These are phyloP conservation scores for Ganoderma meredithae DNA, from an alignment of 1,284 basidiomycete genomes.

Conservation along the genomic window DNA sequence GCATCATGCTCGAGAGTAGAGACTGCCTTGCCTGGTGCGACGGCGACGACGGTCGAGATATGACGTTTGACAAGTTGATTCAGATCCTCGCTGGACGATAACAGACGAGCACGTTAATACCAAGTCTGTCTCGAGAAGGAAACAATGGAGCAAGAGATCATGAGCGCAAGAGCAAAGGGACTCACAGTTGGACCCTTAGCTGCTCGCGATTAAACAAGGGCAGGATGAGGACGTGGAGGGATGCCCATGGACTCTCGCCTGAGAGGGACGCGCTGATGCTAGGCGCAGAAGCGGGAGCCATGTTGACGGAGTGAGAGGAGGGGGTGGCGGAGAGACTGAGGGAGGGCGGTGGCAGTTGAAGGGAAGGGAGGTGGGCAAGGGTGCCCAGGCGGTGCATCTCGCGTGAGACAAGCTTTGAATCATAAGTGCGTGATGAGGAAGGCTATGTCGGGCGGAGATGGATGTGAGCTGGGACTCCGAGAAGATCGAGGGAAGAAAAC, in stretches of 20 bases:
- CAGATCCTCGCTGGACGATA: constrained; percentile 77
- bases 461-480: constrained; percentile 6
- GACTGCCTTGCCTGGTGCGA: constrained; percentile 69
- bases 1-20: constrained; percentile 81
- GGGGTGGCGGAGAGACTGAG: constrained; percentile 44
- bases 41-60: constrained; percentile 72
- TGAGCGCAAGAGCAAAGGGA: constrained; percentile 12
- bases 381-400: constrained; percentile 82
- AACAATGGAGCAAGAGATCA: not conserved
- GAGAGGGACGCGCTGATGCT: constrained; percentile 27
- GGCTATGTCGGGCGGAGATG: constrained; percentile 35
- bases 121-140: not conserved
- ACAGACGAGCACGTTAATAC: not conserved
- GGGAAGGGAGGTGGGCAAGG: constrained; percentile 54
- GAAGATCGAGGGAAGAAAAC: constrained; percentile 10
- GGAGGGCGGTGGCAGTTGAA: constrained; percentile 38
- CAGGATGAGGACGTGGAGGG: constrained; percentile 85
- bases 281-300: constrained; percentile 23
- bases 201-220: constrained; percentile 94
- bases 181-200: constrained; percentile 85
- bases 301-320: constrained; percentile 37
- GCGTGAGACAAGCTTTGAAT: constrained; percentile 73
- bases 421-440: constrained; percentile 71
- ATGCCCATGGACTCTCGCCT: constrained; percentile 77
- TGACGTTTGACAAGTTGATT: constrained; percentile 84